Base-by-base conservation (phyloP, 108 stramenopile species). In the Bacterosira constricta region DNA sequence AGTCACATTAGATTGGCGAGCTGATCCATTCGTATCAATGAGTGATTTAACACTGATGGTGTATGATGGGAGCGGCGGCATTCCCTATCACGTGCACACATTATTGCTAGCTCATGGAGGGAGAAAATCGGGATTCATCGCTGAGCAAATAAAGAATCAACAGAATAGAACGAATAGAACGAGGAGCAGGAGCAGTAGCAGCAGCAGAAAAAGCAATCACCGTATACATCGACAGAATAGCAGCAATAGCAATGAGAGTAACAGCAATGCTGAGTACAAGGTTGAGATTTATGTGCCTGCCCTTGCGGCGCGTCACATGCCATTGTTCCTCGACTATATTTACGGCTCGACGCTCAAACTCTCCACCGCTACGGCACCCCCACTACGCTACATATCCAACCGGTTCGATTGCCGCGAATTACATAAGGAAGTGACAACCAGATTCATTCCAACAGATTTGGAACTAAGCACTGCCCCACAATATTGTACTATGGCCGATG, bases 341-440 rank as follows among this genome's bases (percentile, higher is more conserved):
- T 79, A 79, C 42, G 78, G 72, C 11, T 39, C 42, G 23, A 23
- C 36, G 4, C 59, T 79, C 4, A 39, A 69, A 31, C 44, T 73
- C 6, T 62, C 57, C 31, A 74, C 72, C 23, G 38, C 72, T 10
- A 69, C 49, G 13, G 78, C 78, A 26, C 66, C 73, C 12, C 66
- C 78, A 6, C 21, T 79, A 12, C 71, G 78, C 8, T 69, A 74
- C 38, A 59, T 79, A 5, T 42, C 73, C 31, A 79, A 79, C 54
- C 65, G 57, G 35, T 79, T 79, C 63, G 78, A 79, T 55, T 45
- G 67, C 12, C 65, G 78, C 9, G 66, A 69, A 17, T 35, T 79
- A n/a, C 71, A 79, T 45, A 39, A 30, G 21, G 57, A 60, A 25
- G 38, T 69, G 18, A 49, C 78, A 11, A 42, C 42, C 17, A 34